Base-by-base conservation (phyloP, 768 basidiomycete species). In the Psilocybe azurescens region DNA sequence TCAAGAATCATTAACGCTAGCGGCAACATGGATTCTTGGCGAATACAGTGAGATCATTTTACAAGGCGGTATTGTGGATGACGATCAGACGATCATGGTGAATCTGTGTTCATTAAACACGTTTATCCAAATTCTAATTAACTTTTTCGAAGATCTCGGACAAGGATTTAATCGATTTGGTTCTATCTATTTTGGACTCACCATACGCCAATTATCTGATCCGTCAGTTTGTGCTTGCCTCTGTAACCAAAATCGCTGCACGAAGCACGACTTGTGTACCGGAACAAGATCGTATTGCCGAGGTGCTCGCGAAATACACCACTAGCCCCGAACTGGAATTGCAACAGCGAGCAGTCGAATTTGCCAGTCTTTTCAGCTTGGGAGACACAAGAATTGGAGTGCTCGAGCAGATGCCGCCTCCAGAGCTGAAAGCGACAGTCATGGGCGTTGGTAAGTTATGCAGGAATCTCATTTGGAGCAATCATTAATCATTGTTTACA, bases 371-470 rank as follows among this genome's bases (percentile, higher is more conserved):
- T 66, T 94, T 94, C 72, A 86, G 83, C 30, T 76, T 94, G 7
- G 89, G 89, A 5, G 88, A 91, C n/a, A 77, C 92, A 20, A 82
- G 86, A 61, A 81, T 83, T 7, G 97, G 97, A 39, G 95, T 99
- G 1, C 75, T 99, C 62, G 97, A 99, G 78, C 86, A 95, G 58
- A 99, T 99, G 97, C 97, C 97, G n/a, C 92, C 94, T 5, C 97
- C 97, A 1, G 97, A 99, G 74, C 78, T 99, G 65, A 97, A 96
- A 78, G 90, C 92, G n/a, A 98, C 97, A 2, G 93, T 99, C 2
- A 91, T 97, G 83, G 97, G 94, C 50, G 84, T 91, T 62, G 93
- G 95, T 96, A 67, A 65, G 86, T 62, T 5, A n/a, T 46, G 5
- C 5, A 14, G 30, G 20, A 30, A 16, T 4, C 32, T 30, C 13